Evolutionary conservation across 768 basidiomycete species (phyloP).

Genomic region (Agaricus sinodeliciosus): DNA sequence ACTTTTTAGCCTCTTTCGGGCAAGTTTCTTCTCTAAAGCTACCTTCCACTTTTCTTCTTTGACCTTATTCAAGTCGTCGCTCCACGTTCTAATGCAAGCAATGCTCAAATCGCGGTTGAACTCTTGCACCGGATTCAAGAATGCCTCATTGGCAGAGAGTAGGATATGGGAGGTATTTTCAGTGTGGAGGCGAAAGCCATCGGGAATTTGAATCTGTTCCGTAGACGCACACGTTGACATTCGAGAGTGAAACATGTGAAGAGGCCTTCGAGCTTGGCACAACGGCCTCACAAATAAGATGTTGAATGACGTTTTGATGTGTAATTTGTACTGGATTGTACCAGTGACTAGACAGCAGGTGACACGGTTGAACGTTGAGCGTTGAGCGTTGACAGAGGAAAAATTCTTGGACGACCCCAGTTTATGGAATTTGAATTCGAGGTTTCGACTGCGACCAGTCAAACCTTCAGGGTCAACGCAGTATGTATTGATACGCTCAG

Average conservation of each 20-base stretch:
- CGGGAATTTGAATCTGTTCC: constrained; percentile 41
- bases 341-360: too few relatives aligned
- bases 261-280: constrained; percentile 14
- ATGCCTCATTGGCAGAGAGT: constrained; percentile 76
- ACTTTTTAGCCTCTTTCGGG: constrained; percentile 45
- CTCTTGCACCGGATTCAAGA: constrained; percentile 96
- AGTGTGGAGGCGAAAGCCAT: constrained; percentile 72
- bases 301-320: constrained; percentile 15
- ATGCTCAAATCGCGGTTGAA: constrained; percentile 95
- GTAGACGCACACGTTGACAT: constrained; percentile 19
- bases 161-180: constrained; percentile 82
- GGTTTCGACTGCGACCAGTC: too few relatives aligned
- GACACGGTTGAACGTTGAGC: too few relatives aligned
- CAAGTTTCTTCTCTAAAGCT: constrained; percentile 42
- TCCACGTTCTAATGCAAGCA: constrained; percentile 87
- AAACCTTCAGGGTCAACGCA: too few relatives aligned
- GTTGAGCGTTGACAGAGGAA: too few relatives aligned
- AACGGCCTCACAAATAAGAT: constrained; percentile 17
- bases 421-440: too few relatives aligned
- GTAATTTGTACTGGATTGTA: background rate
- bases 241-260: background rate
- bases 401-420: too few relatives aligned
- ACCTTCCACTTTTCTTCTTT: constrained; percentile 59
- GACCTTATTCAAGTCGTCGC: constrained; percentile 56
- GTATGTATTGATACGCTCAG: too few relatives aligned